These are phyloP conservation scores for Globisporangium lucens DNA, from an alignment of 352 stramenopile species.

Conservation along the genomic window DNA sequence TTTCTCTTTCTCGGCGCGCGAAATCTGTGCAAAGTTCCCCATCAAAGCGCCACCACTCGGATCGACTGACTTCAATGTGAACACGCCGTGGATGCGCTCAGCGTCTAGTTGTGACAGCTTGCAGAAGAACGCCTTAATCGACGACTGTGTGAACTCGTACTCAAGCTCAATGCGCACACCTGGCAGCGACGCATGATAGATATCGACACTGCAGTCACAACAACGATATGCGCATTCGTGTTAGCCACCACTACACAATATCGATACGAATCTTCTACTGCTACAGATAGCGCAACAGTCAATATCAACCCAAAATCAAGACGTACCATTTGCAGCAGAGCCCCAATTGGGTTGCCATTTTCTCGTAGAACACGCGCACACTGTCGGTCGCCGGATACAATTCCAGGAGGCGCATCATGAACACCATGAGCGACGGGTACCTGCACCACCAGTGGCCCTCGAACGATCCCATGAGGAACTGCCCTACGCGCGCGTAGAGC, in stretches of 20 bases:
- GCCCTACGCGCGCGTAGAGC: conserved; percentile 71
- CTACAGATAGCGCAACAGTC: neutral
- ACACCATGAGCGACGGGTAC: conserved; percentile 79
- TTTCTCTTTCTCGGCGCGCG: conserved; percentile 16
- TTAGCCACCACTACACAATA: neutral
- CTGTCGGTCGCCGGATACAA: conserved; percentile 68
- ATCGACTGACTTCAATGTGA: conserved; percentile 24
- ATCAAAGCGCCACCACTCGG: neutral
- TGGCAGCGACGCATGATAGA: conserved; percentile 77
- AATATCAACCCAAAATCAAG: neutral
- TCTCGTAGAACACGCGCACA: conserved; percentile 70
- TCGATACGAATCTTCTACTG: neutral
- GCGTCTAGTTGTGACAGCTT: conserved; percentile 71
- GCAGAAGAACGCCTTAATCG: conserved; percentile 74
- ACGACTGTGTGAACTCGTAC: conserved; percentile 68
- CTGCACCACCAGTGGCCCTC: conserved; percentile 79
- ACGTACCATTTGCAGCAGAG: conserved; percentile 64
- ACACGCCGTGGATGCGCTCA: conserved; percentile 56
- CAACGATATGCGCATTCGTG: neutral
- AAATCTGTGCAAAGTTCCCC: neutral
- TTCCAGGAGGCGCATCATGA: conserved; percentile 86
- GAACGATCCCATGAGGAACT: conserved; percentile 71
- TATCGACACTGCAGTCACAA: conserved; percentile 56
- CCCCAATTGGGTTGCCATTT: conserved; percentile 63
- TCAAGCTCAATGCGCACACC: conserved; percentile 73